Base-by-base conservation (phyloP, 2,329 filamentous ascomycete genomes). In the Phoma sp. region DNA sequence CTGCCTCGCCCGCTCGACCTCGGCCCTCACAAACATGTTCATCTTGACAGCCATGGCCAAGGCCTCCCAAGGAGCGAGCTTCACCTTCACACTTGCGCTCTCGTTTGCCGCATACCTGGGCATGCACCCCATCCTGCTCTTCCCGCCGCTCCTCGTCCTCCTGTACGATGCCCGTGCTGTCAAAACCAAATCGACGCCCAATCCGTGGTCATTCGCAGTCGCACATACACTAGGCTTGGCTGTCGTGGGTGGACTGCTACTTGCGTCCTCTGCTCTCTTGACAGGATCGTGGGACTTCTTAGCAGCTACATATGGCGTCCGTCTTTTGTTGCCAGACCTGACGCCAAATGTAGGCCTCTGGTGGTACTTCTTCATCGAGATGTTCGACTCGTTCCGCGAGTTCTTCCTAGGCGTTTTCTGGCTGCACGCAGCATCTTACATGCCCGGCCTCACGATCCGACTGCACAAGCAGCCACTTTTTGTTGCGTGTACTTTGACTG, bases 351-450 rank as follows among this genome's bases (percentile, higher is more conserved):
- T 96, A 27, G 95, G 95, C 1, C 82, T 99, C 1, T 99, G 95
- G 95, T 99, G 95, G 95, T 99, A 99, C 77, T 99, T 99, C 78
- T 98, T 99, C 72, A 96, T 96, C 64, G 93, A 99, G 73, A 99
- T 99, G 87, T 99, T 99, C 73, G 95, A 99, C 77, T 93, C 93
- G 1, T 99, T 99, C 82, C 86, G 95, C 35, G 88, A 89, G 65
- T 99, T 99, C 81, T 99, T 98, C 82, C 84, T 99, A 3, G 95
- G 90, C 49, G 93, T 99, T 43, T 99, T 99, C 79, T 98, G 96
- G 92, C 83, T 99, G 57, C 95, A 99, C 72, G 86, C 98, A 53
- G 86, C 89, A 0, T 89, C 90, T 35, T 99, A 99, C 75, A 90
- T 96, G 32, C 89, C 89, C 13, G 93, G 91, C 0, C 79, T 99